These are phyloP conservation scores for Saccharomyces paradoxus DNA, from an alignment of 805 yeast species.

Conservation along the genomic window DNA sequence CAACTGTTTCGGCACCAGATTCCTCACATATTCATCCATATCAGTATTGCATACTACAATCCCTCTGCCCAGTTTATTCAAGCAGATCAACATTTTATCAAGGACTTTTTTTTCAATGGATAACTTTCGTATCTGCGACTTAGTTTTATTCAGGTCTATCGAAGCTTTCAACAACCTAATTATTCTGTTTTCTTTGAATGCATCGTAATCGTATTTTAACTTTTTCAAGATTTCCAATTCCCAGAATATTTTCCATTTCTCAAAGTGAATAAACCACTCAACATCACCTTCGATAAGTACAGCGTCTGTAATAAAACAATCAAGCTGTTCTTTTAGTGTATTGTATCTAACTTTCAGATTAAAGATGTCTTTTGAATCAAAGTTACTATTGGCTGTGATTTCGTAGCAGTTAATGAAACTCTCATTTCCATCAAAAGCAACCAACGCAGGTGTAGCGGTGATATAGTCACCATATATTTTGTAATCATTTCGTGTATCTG, in stretches of 20 bases:
- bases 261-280: constrained; percentile 18
- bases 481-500: constrained; percentile 7
- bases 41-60: constrained; percentile 16
- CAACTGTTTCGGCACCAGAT: constrained; percentile 13
- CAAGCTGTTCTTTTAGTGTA: constrained; percentile 22
- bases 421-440: constrained; percentile 16
- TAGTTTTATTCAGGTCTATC: constrained; percentile 1
- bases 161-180: constrained; percentile 6
- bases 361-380: constrained; percentile 17
- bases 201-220: constrained; percentile 18
- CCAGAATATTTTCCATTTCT: constrained; percentile 23
- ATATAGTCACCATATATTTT: constrained; percentile 14
- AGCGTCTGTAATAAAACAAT: constrained; percentile 21
- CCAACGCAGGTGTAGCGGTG: constrained; percentile 11
- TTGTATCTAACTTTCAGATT: constrained; percentile 17
- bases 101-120: constrained; percentile 10
- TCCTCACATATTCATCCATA: constrained; percentile 17
- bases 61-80: constrained; percentile 14
- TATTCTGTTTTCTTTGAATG: constrained; percentile 9
- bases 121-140: not conserved
- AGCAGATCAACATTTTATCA: constrained; percentile 13
- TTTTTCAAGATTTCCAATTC: constrained; percentile 12
- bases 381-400: constrained; percentile 9
- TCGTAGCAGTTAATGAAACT: constrained; percentile 23
- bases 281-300: constrained; percentile 22